Evolutionary conservation across 257 asterid genomes (phyloP).

Genomic region (Solanum paucissectum): DNA sequence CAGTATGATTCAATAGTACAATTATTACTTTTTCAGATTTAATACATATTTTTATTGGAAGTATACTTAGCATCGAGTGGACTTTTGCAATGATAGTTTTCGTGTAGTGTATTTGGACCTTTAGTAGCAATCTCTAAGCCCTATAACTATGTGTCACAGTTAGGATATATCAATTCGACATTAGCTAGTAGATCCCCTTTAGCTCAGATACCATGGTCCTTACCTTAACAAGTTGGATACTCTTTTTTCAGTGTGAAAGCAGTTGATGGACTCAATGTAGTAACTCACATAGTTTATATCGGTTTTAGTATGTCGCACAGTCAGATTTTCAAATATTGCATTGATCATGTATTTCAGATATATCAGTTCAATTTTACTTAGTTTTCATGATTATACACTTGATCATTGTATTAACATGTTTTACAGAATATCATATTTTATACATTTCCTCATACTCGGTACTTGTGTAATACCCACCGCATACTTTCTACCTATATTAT

Average conservation of each 20-base stretch:
- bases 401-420: neutral
- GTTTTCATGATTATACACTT: neutral
- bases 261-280: neutral
- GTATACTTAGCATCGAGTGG: neutral
- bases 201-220: neutral
- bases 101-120: neutral
- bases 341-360: too few relatives aligned
- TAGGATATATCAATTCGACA: neutral
- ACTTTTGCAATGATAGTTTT: neutral
- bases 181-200: neutral
- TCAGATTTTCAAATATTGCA: neutral
- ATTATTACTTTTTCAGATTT: too few relatives aligned
- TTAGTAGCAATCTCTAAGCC: neutral
- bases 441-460: neutral
- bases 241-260: neutral
- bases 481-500: neutral
- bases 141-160: rapidly evolving
- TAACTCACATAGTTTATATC: neutral
- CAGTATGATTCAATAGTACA: neutral
- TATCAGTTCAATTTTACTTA: too few relatives aligned
- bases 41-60: neutral
- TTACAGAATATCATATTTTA: neutral
- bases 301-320: neutral
- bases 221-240: too few relatives aligned
- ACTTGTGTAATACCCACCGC: neutral